Percentiles rank a stretch among this genome's conserved stretches.
Conservation (phyloP, 2,329 filamentous ascomycete species). For the Zymoseptoria ardabiliae region DNA sequence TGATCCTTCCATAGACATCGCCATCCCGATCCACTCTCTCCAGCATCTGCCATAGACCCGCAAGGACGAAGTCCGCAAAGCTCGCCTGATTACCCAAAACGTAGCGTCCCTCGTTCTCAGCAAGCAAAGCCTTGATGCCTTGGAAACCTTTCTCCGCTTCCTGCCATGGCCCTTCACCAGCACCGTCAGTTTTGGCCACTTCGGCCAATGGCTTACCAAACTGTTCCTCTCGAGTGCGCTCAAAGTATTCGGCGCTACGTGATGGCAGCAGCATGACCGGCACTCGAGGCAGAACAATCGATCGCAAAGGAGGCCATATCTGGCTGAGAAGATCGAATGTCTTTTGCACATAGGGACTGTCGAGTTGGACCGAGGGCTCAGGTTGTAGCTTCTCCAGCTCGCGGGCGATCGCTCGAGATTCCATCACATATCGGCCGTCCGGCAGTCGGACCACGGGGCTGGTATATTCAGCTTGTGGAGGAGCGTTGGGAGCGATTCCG, state of each 20-base stretch:
- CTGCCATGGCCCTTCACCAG: constrained; percentile 46
- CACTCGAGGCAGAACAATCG: constrained; percentile 44
- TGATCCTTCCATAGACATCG: constrained; percentile 33
- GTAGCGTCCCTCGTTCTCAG: constrained; percentile 52
- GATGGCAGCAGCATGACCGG: constrained; percentile 47
- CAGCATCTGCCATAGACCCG: constrained; percentile 39
- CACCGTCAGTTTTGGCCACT: constrained; percentile 32
- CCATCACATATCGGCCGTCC: constrained; percentile 55
- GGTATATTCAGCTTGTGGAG: constrained; percentile 40
- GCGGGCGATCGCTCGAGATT: constrained; percentile 54
- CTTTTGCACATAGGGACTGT: constrained; percentile 35
- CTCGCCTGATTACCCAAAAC: constrained; percentile 50
- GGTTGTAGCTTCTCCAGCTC: constrained; percentile 55
- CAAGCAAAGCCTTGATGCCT: constrained; percentile 35
- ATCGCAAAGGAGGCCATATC: constrained; percentile 35
- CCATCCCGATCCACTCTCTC: constrained; percentile 26
- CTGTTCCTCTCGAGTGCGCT: constrained; percentile 41
- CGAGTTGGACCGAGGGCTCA: constrained; percentile 50
- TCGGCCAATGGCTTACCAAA: constrained; percentile 50
- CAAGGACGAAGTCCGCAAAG: constrained; percentile 52
- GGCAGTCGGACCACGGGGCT: constrained; percentile 48
- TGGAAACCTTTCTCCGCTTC: constrained; percentile 35
- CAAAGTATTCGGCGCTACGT: constrained; percentile 49
- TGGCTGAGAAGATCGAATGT: constrained; percentile 14
- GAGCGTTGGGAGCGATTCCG: constrained; percentile 42